These are phyloP conservation scores for Waltergamsia citrina DNA, from an alignment of 2,329 filamentous ascomycete species.

Conservation along the genomic window DNA sequence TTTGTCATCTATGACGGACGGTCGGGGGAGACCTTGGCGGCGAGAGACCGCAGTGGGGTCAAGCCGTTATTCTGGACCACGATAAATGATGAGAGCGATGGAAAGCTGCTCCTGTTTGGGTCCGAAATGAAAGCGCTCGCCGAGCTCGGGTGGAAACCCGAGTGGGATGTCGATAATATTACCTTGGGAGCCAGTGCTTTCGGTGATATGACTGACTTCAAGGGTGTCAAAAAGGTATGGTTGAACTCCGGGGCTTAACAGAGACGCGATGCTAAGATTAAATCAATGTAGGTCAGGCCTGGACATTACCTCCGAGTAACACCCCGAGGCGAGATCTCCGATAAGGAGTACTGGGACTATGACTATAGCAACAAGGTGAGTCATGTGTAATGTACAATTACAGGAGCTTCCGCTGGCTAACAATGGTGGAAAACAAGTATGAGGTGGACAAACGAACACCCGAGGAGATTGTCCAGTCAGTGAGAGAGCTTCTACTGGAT, in stretches of 20 bases:
- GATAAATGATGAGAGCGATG: no score
- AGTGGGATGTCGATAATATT: conserved; percentile 41
- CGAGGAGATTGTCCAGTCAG: conserved; percentile 39
- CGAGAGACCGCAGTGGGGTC: conserved; percentile 44
- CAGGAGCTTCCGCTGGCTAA: background rate
- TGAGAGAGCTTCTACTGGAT: conserved; percentile 39
- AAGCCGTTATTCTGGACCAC: conserved; percentile 46
- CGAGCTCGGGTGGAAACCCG: conserved; percentile 37
- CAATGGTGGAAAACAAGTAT: conserved; percentile 9
- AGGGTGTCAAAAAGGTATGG: conserved; percentile 33
- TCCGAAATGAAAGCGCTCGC: conserved; percentile 44
- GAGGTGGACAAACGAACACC: conserved; percentile 30
- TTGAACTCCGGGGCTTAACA: no score
- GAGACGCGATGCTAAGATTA: no score
- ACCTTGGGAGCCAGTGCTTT: conserved; percentile 30
- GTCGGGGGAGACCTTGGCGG: conserved; percentile 31
- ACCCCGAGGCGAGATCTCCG: conserved; percentile 28
- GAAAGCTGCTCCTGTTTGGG: no score
- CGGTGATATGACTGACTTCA: conserved; percentile 38
- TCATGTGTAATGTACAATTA: background rate
- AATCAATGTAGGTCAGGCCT: no score
- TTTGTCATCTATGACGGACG: conserved; percentile 43
- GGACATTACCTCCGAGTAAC: conserved; percentile 34
- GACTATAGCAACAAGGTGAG: conserved; percentile 41
- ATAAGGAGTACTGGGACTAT: conserved; percentile 40